Conservation (phyloP, 2,329 filamentous ascomycete genomes). For the Tolypocladium sp. region DNA sequence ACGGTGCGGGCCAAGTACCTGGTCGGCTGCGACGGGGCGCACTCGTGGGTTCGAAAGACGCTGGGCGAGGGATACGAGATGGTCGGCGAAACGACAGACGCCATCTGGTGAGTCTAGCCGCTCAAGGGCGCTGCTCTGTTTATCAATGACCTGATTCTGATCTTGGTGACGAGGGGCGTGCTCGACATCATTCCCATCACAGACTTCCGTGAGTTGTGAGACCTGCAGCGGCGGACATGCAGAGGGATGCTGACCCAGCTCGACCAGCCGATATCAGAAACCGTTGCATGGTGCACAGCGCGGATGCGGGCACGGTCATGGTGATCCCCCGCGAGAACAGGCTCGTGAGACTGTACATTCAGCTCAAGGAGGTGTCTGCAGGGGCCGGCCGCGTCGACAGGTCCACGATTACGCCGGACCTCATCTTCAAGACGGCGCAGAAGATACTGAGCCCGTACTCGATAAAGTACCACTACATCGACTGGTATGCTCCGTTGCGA, state of each 20-base stretch:
- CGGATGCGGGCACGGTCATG: slow-evolving; percentile 48
- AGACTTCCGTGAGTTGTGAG: slow-evolving; percentile 37
- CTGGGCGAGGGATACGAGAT: slow-evolving; percentile 41
- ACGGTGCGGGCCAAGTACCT: slow-evolving; percentile 43
- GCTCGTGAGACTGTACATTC: slow-evolving; percentile 56
- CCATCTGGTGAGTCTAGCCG: slow-evolving; percentile 27
- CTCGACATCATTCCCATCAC: slow-evolving; percentile 31
- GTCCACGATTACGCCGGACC: slow-evolving; percentile 52
- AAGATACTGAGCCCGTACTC: slow-evolving; percentile 59
- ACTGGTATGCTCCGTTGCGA: slow-evolving; percentile 40
- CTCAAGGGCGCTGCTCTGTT: neutral
- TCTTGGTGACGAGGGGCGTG: slow-evolving; percentile 24
- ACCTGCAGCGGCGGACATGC: neutral
- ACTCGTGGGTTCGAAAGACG: slow-evolving; percentile 53
- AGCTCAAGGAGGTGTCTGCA: slow-evolving; percentile 40
- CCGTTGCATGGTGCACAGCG: slow-evolving; percentile 49
- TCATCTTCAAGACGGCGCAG: slow-evolving; percentile 54
- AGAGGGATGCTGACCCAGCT: neutral
- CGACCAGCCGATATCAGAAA: slow-evolving; percentile 40
- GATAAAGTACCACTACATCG: slow-evolving; percentile 52
- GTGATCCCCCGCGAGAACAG: slow-evolving; percentile 56
- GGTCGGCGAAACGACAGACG: slow-evolving; percentile 45
- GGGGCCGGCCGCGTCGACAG: slow-evolving; percentile 43
- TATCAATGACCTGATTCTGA: neutral
- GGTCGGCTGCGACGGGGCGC: slow-evolving; percentile 60